Evolutionary conservation across 2,329 filamentous ascomycete genomes (phyloP), one percentile per base, ranked within the genome.

Genomic region (Metarhizium robertsii): DNA sequence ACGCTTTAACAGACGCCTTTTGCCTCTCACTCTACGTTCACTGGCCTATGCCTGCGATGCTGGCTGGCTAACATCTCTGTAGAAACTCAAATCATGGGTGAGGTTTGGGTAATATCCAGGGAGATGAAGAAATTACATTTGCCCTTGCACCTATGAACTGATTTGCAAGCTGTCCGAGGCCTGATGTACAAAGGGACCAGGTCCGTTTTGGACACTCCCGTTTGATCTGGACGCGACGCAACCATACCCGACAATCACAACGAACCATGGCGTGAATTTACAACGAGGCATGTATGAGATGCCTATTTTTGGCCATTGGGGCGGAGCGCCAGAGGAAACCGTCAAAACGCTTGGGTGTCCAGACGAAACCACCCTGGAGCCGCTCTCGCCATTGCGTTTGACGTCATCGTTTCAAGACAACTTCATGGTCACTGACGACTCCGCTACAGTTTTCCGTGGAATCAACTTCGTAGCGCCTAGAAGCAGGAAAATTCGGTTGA

Each of bases 381-480:
- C 78, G 64, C 86, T 80, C 59, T 75, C 70, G 18, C 76, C 80
- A 57, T 75, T 72, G 0, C 82, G 78, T 54, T 81, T 79, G 18
- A 88, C 84, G 64, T 88, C 85, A 62, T 88, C 85, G 61, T 86
- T 74, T 71, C 1, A 77, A 77, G 64, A 86, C 82, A 4, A 76
- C 64, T 68, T 85, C 81, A 52, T 80, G 74, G 42, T 75, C 67
- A 66, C 87, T 85, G 2, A 87, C 75, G 43, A 87, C 72, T 8
- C 80, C 73, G 34, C 79, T 72, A 64, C 85, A 87, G 64, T 86
- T 83, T 61, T 69, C 75, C 11, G 75, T 77, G 0, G 75, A 72
- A 49, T 68, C 60, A n/a, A 32, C 57, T 2, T 64, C 66, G 64
- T 82, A 81, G 66, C 80, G 81, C 30, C 57, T 56, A n/a, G 61